Evolutionary conservation across 208 protist genomes (phyloP).

Genomic region (Crithidia fasciculata): DNA sequence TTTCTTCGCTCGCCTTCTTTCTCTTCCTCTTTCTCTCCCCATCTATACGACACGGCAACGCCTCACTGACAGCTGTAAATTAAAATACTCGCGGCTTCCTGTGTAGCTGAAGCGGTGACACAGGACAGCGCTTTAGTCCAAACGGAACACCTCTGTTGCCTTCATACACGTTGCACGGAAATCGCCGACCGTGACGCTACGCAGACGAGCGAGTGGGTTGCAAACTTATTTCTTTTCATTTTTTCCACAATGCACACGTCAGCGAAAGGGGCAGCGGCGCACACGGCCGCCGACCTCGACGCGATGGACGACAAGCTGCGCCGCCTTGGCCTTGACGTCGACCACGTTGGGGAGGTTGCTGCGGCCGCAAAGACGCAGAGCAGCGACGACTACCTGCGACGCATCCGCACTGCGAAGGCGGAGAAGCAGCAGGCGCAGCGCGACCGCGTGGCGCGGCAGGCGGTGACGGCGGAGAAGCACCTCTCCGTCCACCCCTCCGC

Average conservation of each 20-base stretch:
- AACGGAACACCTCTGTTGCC: no score
- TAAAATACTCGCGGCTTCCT: no score
- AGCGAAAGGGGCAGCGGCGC: conserved; percentile 22
- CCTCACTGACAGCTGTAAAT: no score
- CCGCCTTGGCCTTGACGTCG: conserved; percentile 56
- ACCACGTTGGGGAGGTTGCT: conserved; percentile 21
- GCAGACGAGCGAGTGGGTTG: no score
- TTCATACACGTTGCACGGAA: no score
- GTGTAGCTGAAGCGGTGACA: no score
- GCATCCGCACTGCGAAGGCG: conserved; percentile 57
- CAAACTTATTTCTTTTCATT: no score
- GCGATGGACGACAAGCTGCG: conserved; percentile 84
- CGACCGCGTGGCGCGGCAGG: conserved; percentile 71
- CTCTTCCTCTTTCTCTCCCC: conserved; percentile 3
- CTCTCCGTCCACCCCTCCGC: background rate
- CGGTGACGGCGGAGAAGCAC: conserved; percentile 51
- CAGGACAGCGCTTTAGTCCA: no score
- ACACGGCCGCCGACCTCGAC: conserved; percentile 57
- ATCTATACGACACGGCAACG: background rate
- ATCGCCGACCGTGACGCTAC: no score
- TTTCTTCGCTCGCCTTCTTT: background rate
- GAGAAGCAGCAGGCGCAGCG: conserved; percentile 53
- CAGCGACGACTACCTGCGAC: conserved; percentile 54
- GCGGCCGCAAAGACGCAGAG: background rate
- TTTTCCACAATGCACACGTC: background rate